Base-by-base conservation (phyloP, 2,329 filamentous ascomycete species). In the Sarocladium strictum region DNA sequence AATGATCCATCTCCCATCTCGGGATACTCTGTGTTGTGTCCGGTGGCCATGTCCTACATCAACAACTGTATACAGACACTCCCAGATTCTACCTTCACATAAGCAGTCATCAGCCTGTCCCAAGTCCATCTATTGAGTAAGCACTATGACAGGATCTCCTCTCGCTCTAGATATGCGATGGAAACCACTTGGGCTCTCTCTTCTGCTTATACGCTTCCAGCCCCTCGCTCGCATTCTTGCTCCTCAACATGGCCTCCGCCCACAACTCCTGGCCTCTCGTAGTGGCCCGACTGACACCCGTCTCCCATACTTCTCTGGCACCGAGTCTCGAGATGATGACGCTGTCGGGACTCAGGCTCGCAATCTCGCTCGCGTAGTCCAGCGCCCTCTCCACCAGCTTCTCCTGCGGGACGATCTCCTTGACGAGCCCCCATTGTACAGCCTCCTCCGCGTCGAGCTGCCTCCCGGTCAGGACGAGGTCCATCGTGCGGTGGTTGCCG, bases 291-390 rank as follows among this genome's bases (percentile, higher is more conserved):
- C 65, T 67, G 14, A 68, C 60, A 1, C 64, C 66, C 3, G 64
- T 66, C 57, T 70, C 68, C 67, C 68, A 70, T 1, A 61, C 69
- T 56, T 69, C 64, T 19, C 67, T 58, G 1, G 67, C 65, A 1
- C 62, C 67, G 21, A 64, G 54, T 14, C 69, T 54, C 17, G 64
- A 67, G 26, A 69, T 64, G 53, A 69, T 63, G 19, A 68, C 62
- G 53, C 65, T 65, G 58, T 71, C 68, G 0, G 67, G 67, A 54
- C 67, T 67, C 40, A 67, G 53, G 2, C 58, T 57, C 3, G 66
- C 64, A 33, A 71, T 67, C 56, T 65, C 55, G 15, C 55, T 57
- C 0, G 65, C 67, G 23, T 69, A 64, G 19, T 66, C 61, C 3
- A 71, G 32, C 0, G 66, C 58, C 5, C 65, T 61, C 12, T 59